Evolutionary conservation across 306 rosid species (phyloP), one percentile per base, ranked within the genome.

Genomic region (Phaseolus lunatus): DNA sequence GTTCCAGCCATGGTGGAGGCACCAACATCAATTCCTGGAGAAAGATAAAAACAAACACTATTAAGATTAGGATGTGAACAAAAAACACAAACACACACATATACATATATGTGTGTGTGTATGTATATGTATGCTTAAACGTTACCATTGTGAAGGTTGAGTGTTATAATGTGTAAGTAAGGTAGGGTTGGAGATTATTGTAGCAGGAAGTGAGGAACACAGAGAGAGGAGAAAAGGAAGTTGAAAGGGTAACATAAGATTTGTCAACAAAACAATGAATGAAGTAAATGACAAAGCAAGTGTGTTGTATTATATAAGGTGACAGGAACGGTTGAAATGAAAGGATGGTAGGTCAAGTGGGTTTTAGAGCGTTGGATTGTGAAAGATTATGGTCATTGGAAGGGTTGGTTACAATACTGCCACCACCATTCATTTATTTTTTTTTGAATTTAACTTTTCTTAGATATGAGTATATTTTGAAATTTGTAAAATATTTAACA

Each of bases 1-100:
- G 61, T 54, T 89, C 93, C 22, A 91, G 83, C 96, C 96, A 91
- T 49, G 86, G 75, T 15, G 85, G 84, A 10, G 88, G 89, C 53
- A 80, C 85, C 81, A 70, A 50, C 86, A 77, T 80, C 68, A 72
- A 39, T 73, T 68, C 92, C 90, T 85, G 77, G 20, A 15, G 12
- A 29, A 13, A 56, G 5, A 79, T 54, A 80, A 49, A 72, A 50
- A 11, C 57, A 63, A 12, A 4, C 56, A 22, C 1, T 67, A 29
- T 52, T n/a, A 78, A n/a, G n/a, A n/a, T n/a, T 31, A 43, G 14
- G 44, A 9, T 2, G 8, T 41, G 23, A 10, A 78, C 47, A 49
- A 72, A 33, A 70, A 74, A 4, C 11, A 45, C n/a, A n/a, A n/a
- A n/a, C n/a, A n/a, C n/a, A n/a, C n/a, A n/a, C n/a, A n/a, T n/a